Conservation (phyloP, 768 basidiomycete genomes). For the Lactifluus pinguis region DNA sequence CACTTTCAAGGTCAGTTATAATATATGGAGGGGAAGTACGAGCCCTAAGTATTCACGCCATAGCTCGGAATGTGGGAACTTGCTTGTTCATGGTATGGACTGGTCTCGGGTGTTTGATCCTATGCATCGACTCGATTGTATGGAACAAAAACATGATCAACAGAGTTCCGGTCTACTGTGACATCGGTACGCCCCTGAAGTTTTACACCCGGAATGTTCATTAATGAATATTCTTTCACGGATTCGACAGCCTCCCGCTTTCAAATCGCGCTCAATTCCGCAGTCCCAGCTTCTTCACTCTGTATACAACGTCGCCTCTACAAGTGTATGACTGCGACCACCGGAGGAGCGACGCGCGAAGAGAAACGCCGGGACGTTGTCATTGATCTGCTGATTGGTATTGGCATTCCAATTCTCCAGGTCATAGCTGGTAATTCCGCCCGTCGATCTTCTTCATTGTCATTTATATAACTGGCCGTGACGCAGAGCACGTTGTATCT, state of each 20-base stretch:
- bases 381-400: conserved; percentile 27
- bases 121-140: conserved; percentile 57
- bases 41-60: neutral
- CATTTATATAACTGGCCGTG: neutral
- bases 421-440: conserved; percentile 5
- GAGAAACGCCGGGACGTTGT: conserved; percentile 26
- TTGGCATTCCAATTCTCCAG: conserved; percentile 16
- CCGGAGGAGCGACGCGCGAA: conserved; percentile 25
- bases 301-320: conserved; percentile 44
- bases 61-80: conserved; percentile 64
- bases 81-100: conserved; percentile 67
- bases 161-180: conserved; percentile 41
- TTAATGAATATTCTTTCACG: neutral
- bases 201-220: neutral
- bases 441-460: too few species aligned
- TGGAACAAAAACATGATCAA: conserved; percentile 55
- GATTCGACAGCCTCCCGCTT: conserved; percentile 31
- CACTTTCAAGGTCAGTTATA: conserved; percentile 37
- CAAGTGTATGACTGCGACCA: conserved; percentile 30
- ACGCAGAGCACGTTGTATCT: conserved; percentile 5
- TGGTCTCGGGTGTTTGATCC: conserved; percentile 45
- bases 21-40: neutral
- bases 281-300: conserved; percentile 32
- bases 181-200: conserved; percentile 36
- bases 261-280: conserved; percentile 28